Evolutionary conservation across 176 grass and related monocot species (phyloP).

Genomic region (Juncus inflexus): DNA sequence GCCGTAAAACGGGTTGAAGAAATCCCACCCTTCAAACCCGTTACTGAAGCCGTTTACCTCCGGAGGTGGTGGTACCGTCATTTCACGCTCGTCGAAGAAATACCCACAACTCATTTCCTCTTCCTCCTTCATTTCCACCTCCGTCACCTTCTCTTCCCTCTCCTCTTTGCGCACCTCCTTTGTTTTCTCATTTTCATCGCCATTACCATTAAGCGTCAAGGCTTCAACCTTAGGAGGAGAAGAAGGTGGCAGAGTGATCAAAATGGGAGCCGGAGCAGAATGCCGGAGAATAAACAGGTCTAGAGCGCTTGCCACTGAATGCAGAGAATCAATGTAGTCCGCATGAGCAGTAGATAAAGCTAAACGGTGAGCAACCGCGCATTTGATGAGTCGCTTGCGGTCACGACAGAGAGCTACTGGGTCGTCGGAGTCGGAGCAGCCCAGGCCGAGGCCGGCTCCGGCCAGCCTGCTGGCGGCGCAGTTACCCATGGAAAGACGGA

Average conservation of each 20-base stretch:
- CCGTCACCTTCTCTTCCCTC: not conserved
- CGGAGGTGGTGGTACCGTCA: slow-evolving; percentile 36
- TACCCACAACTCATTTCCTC: slow-evolving; percentile 53
- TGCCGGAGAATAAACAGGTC: slow-evolving; percentile 80
- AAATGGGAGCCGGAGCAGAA: slow-evolving; percentile 70
- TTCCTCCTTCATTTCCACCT: slow-evolving; percentile 11
- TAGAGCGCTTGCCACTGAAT: slow-evolving; percentile 57
- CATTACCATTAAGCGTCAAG: slow-evolving; percentile 16
- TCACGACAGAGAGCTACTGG: slow-evolving; percentile 77
- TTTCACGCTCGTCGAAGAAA: slow-evolving; percentile 46
- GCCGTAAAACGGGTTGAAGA: slow-evolving; percentile 93
- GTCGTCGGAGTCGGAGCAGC: slow-evolving; percentile 43
- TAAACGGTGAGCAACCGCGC: slow-evolving; percentile 58
- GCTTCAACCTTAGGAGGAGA: slow-evolving; percentile 38
- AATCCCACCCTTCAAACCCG: slow-evolving; percentile 68
- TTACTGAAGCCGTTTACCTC: slow-evolving; percentile 22
- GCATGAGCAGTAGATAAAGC: slow-evolving; percentile 66
- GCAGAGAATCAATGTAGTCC: slow-evolving; percentile 52
- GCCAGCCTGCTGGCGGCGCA: slow-evolving; percentile 81
- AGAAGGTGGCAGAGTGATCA: slow-evolving; percentile 72
- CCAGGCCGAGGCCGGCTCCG: slow-evolving; percentile 37
- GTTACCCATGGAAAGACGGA: slow-evolving; percentile 51
- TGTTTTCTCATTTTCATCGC: not conserved
- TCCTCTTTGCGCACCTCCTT: slow-evolving; percentile 1
- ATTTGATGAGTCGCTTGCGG: slow-evolving; percentile 75